These are phyloP conservation scores for Tubosaeta sp. DNA, from an alignment of 768 basidiomycete species.

Conservation along the genomic window DNA sequence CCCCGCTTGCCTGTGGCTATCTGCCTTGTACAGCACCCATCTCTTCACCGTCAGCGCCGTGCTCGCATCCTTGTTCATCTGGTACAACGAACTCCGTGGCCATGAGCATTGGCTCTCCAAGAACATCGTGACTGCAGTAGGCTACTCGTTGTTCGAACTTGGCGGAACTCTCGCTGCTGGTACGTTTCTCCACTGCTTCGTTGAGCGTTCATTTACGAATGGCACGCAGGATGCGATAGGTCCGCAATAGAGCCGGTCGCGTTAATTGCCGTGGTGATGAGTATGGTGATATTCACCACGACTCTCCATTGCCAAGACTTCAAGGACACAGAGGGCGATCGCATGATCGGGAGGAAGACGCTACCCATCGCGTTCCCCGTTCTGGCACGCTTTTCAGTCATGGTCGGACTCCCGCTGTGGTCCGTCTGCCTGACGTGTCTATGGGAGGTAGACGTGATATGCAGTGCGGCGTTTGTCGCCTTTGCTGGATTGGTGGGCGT, in stretches of 20 bases:
- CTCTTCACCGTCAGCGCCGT: conserved; percentile 33
- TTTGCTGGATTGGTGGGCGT: conserved; percentile 24
- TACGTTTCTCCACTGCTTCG: conserved; percentile 9
- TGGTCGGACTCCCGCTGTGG: conserved; percentile 29
- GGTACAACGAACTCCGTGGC: conserved; percentile 37
- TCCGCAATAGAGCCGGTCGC: conserved; percentile 21
- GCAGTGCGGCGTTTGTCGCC: conserved; percentile 22
- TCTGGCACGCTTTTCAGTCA: conserved; percentile 22
- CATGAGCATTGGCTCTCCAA: conserved; percentile 32
- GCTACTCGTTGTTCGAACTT: conserved; percentile 35
- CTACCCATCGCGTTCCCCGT: conserved; percentile 42
- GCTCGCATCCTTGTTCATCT: conserved; percentile 22
- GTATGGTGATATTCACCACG: conserved; percentile 32
- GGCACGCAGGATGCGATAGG: conserved; percentile 21
- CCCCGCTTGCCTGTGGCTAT: conserved; percentile 33
- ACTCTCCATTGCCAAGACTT: conserved; percentile 35
- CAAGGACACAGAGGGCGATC: conserved; percentile 42
- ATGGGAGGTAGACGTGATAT: conserved; percentile 27
- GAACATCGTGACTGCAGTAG: conserved; percentile 34
- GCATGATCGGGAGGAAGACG: conserved; percentile 35
- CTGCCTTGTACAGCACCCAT: conserved; percentile 31
- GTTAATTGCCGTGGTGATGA: conserved; percentile 29
- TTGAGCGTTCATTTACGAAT: conserved; percentile 1
- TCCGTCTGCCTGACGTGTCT: conserved; percentile 25
- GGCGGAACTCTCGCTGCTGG: conserved; percentile 37